A percentile compares a stretch with the other conserved stretches of the same genome.
These are phyloP conservation scores for Knufia petricola DNA, from an alignment of 2,329 filamentous ascomycete species.

Conservation along the genomic window DNA sequence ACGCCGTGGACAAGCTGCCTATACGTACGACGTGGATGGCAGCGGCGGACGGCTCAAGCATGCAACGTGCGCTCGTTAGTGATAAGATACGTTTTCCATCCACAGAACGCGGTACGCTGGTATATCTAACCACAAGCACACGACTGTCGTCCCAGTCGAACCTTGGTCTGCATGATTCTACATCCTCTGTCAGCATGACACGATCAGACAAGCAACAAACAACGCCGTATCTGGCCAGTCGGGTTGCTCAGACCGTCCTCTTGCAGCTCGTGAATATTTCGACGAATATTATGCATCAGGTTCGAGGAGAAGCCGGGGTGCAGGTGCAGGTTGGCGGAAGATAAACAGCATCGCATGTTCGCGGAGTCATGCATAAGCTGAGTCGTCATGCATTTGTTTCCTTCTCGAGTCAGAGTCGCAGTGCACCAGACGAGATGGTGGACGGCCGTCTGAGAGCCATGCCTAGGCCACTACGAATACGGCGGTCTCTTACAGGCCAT, in stretches of 20 bases:
- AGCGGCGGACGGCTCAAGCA: no score
- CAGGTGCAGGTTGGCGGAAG: neutral
- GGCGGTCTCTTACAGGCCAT: no score
- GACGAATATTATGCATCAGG: conserved; percentile 71
- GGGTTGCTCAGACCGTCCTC: conserved; percentile 73
- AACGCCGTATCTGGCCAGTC: conserved; percentile 57
- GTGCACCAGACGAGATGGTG: neutral
- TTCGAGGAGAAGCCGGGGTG: conserved; percentile 2
- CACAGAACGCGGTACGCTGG: no score
- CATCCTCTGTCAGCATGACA: neutral
- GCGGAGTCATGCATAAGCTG: neutral
- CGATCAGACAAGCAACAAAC: conserved; percentile 26
- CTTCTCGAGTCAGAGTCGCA: neutral
- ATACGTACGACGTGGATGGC: no score
- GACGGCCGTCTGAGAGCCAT: neutral
- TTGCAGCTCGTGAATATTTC: conserved; percentile 70
- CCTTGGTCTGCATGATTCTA: neutral
- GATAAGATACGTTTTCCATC: no score
- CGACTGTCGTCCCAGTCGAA: no score
- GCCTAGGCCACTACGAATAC: no score
- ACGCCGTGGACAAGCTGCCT: no score
- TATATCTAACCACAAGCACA: no score
- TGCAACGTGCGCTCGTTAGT: no score
- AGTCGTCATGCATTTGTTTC: neutral
- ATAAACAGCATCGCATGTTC: neutral